Evolutionary conservation across 768 basidiomycete species (phyloP).

Genomic region (Sporobolomyces pararoseus): DNA sequence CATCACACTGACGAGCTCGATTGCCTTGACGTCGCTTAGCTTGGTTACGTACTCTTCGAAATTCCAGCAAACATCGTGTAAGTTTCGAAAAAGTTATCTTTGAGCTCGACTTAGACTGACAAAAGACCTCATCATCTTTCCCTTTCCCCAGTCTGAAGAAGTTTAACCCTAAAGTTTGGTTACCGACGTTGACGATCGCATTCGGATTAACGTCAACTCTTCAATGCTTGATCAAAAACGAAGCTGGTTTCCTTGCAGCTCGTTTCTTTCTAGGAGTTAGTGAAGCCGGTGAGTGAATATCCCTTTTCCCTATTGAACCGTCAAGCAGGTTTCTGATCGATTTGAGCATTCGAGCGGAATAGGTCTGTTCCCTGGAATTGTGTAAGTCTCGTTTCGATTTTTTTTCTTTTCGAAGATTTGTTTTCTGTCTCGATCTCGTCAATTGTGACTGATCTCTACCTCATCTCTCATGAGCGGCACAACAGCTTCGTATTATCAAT

Average conservation of each 20-base stretch:
- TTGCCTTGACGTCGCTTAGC: too few species aligned
- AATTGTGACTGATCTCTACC: not conserved
- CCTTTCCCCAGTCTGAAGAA: slow-evolving; percentile 52
- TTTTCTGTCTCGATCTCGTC: too few species aligned
- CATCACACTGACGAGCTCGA: too few species aligned
- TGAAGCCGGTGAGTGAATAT: not conserved
- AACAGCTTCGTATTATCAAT: slow-evolving; percentile 44
- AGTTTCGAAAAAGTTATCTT: not conserved
- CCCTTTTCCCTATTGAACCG: not conserved
- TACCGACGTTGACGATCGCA: slow-evolving; percentile 58
- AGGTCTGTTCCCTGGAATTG: not conserved
- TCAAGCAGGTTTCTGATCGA: not conserved
- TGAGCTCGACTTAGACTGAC: not conserved
- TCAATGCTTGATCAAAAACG: slow-evolving; percentile 59
- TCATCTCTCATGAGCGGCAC: not conserved
- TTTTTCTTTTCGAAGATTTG: too few species aligned
- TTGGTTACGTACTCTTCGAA: slow-evolving; percentile 35
- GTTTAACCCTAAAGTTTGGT: slow-evolving; percentile 61
- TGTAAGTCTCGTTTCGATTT: not conserved
- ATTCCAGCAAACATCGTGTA: slow-evolving; percentile 32
- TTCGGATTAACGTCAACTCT: slow-evolving; percentile 50
- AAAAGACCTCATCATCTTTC: not conserved
- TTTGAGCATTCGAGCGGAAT: not conserved
- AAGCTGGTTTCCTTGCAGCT: slow-evolving; percentile 55
- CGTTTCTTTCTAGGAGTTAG: slow-evolving; percentile 49